Evolutionary conservation across 2,329 filamentous ascomycete genomes (phyloP), one percentile per base, ranked within the genome.

Genomic region (Ophiostoma montium): DNA sequence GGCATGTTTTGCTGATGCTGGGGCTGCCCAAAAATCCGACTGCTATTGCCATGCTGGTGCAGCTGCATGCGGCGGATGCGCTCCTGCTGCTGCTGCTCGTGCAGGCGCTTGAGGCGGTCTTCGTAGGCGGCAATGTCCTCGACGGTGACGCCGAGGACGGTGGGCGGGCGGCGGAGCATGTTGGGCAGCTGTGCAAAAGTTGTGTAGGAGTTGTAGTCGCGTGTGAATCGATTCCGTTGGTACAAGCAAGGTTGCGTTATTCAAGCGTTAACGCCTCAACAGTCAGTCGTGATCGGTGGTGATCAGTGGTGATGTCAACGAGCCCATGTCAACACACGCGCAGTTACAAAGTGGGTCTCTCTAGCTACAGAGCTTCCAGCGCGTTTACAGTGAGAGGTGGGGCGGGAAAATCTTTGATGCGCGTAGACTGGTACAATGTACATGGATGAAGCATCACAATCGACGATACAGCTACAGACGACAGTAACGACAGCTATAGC

Each of bases 101-200:
- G 50, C 21, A 47, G 48, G 47, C 43, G 47, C 23, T 59, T 59
- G 21, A 66, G 67, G 53, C 78, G 71, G 61, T 82, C 79, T 59
- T 86, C 82, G 65, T 84, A 86, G 48, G 74, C 69, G 35, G 80
- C 78, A 35, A 86, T 71, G 62, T 87, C 83, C 59, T 84, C 79
- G 44, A 77, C 70, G 2, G 82, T 86, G 55, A 86, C 74, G 49
- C 73, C 69, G 54, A 87, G 76, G 13, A 75, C 75, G 43, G 83
- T 87, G 11, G 82, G 74, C 15, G 77, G 74, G 42, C 82, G 61
- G 49, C 63, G 63, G n/a, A 65, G 60, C 63, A 67, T 63, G 19
- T 35, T 51, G 18, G 18, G 13, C 6, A 21, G 44, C 2, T 21
- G 23, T 33, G 35, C n/a, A n/a, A n/a, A n/a, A n/a, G 23, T 27